These are phyloP conservation scores for Stellera chamaejasme DNA, from an alignment of 345 rosid species.

Conservation along the genomic window DNA sequence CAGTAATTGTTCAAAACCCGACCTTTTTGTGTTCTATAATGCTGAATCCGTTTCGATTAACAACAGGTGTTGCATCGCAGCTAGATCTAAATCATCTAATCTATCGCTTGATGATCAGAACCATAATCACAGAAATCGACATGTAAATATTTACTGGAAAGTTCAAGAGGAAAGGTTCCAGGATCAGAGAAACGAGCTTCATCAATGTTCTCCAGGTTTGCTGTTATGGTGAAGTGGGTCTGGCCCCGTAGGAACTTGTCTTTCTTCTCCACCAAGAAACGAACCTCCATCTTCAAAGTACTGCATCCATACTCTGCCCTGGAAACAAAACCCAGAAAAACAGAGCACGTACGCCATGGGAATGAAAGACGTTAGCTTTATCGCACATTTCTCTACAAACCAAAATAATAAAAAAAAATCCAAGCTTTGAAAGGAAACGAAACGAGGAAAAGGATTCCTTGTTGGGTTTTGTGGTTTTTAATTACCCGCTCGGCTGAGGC, in stretches of 20 bases:
- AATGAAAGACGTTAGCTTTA: not conserved
- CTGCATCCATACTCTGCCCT: not conserved
- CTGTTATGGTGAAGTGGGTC: slow-evolving; percentile 59
- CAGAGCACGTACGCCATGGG: not conserved
- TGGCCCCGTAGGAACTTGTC: slow-evolving; percentile 56
- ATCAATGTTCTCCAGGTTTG: slow-evolving; percentile 28
- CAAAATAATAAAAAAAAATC: not conserved
- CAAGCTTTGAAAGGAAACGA: not conserved
- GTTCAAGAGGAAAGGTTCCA: too few relatives aligned
- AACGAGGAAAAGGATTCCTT: not conserved
- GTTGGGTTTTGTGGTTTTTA: not conserved
- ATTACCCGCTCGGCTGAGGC: slow-evolving; percentile 12
- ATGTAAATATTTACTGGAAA: too few relatives aligned
- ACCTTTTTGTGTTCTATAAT: too few relatives aligned
- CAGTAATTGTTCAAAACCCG: too few relatives aligned
- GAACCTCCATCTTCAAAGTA: slow-evolving; percentile 5
- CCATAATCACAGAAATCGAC: too few relatives aligned
- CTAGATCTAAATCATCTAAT: too few relatives aligned
- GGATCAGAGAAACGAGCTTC: not conserved
- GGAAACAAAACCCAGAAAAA: slow-evolving; percentile 13
- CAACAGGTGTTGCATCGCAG: too few relatives aligned
- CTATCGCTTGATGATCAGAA: too few relatives aligned
- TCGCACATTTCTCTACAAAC: not conserved
- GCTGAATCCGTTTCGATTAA: too few relatives aligned
- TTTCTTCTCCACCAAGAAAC: slow-evolving; percentile 13